phyloP scores from a whole-genome alignment of 768 basidiomycete genomes.

The Phlebiopsis gigantea region DNA sequence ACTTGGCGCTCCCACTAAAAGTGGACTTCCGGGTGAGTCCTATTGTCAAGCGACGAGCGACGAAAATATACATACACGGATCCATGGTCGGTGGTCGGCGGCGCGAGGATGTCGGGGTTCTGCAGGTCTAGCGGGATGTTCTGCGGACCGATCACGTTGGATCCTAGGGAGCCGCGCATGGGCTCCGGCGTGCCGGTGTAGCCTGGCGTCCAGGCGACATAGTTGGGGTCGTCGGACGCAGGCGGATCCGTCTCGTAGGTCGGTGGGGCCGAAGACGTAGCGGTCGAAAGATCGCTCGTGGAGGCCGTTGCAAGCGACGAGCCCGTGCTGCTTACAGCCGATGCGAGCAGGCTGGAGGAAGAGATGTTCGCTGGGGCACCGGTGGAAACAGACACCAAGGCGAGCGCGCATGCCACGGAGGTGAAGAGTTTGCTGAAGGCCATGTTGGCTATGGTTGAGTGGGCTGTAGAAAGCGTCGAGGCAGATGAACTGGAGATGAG shows the following conservation, averaged over 20 bases:
- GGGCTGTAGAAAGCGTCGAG: background rate
- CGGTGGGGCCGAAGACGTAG: background rate
- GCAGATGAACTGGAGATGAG: background rate
- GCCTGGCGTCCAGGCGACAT: constrained; percentile 14
- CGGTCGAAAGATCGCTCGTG: background rate
- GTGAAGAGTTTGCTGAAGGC: constrained; percentile 10
- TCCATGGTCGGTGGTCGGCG: constrained; percentile 60
- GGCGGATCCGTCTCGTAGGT: constrained; percentile 1
- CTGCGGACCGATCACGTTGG: constrained; percentile 48
- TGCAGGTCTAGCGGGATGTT: constrained; percentile 51
- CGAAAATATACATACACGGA: constrained; percentile 29
- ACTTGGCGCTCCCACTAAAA: constrained; percentile 45
- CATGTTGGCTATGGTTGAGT: constrained; percentile 1
- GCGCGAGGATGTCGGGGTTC: constrained; percentile 52
- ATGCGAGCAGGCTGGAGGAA: background rate
- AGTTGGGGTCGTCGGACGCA: constrained; percentile 23
- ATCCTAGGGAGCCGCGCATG: constrained; percentile 40
- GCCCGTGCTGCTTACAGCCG: background rate
- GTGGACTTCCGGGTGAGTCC: background rate
- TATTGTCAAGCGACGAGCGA: background rate
- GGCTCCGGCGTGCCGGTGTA: constrained; percentile 30
- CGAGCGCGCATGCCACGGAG: constrained; percentile 18
- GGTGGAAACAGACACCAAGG: constrained; percentile 12
- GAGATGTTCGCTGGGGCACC: constrained; percentile 21
- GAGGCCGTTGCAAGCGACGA: background rate